Base-by-base conservation (phyloP, 2,329 filamentous ascomycete species). In the Huntiella decipiens region DNA sequence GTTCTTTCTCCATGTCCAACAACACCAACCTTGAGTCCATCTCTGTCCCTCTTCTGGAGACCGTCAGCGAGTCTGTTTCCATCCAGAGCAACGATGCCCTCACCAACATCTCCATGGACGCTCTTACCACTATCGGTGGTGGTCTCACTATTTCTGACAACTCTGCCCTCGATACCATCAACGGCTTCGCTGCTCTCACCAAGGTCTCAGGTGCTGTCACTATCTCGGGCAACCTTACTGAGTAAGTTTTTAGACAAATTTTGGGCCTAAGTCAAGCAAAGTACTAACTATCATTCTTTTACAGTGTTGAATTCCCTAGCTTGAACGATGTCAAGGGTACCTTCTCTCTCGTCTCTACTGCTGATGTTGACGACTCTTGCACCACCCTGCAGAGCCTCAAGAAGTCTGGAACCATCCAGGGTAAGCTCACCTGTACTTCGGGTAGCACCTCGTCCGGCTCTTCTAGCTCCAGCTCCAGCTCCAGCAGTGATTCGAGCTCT, bases 121-220 rank as follows among this genome's bases (percentile, higher is more conserved):
- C 58, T 16, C 70, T 96, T 39, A 70, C 67, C 53, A 71, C 64
- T 46, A 72, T 94, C 56, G 75, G 73, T 54, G 87, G 84, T 66
- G 84, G 81, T 60, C 74, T 93, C 60, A 77, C 81, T 55, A 75
- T 98, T 58, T 79, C 82, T 64, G 93, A 94, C 75, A 95, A 96
- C 78, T 83, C 84, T 51, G 66, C 68, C 47, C 72, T 95, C 32
- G 55, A 63, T 47, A 60, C 66, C 50, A 68, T 95, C 47, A 63
- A 72, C 52, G 75, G 74, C 32, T 82, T 96, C 64, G 70, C 72
- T 51, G 59, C 67, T 52, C 73, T 98, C 22, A 58, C 73, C 58
- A 73, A 66, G 46, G 74, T 95, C 49, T 73, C 69, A 52, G 88
- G 87, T 65, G 85, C 84, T 56, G 70, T 96, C 58, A 79, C 85